Evolutionary conservation across 495 filamentous ascomycete genomes (phyloP), one percentile per base, ranked within the genome.

Genomic region (Sphaerosporella brunnea): DNA sequence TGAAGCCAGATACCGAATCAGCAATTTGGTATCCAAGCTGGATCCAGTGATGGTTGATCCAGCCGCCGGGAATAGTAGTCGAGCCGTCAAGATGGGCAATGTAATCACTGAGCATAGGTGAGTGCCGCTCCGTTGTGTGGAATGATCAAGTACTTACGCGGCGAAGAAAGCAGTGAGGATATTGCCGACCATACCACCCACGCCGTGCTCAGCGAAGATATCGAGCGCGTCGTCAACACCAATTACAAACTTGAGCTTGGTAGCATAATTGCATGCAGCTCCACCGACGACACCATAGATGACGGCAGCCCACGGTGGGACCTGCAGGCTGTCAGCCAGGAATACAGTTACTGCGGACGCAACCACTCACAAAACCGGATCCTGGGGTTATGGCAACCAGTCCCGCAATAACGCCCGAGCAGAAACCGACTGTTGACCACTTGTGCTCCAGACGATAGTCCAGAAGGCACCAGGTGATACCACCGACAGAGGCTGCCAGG

Each of bases 341-440:
- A 20, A 23, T 28, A 26, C 16, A 15, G 26, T 2, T 18, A 11
- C 35, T 18, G 35, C 8, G 35, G 5, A 23, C 36, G 19, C 3
- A 15, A 11, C 21, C 34, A 50, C 53, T 54, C 30, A 58, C 54
- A 34, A 47, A 55, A 16, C 47, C 73, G 43, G 84, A 90, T 4
- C 82, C 88, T 1, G 88, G 88, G 5, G 88, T 96, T 53, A 95
- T 93, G 46, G 84, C 80, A 10, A 96, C 87, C 44, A 95, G 72
- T 42, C 88, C 88, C 20, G 87, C 82, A 56, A 96, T 78, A 19
- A 86, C 85, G 55, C 90, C 90, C 4, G 83, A 92, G 68, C 88
- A 96, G 71, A 94, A 95, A 1, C 88, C 88, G 25, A 96, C 88
- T 16, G 85, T 90, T 0, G 86, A 93, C 86, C 88, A 95, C 69